phyloP scores from a whole-genome alignment of 2,329 filamentous ascomycete species.

The Pseudocercospora musae region DNA sequence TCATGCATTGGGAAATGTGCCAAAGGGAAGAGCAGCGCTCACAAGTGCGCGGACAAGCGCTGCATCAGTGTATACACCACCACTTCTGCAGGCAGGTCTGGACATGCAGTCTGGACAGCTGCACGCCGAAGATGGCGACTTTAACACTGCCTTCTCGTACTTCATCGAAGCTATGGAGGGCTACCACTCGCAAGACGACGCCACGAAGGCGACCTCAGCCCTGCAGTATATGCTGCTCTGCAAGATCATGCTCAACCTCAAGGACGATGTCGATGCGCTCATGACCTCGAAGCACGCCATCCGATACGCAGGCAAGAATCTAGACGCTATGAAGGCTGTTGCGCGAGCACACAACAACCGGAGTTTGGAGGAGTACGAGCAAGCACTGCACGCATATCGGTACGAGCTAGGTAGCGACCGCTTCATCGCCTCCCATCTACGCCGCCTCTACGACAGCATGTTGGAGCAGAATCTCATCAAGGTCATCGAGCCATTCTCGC shows the following conservation, averaged over 20 bases:
- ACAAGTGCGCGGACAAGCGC: conserved; percentile 93
- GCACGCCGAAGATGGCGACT: conserved; percentile 97
- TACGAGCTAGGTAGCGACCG: conserved; percentile 91
- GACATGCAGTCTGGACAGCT: conserved; percentile 99
- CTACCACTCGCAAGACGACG: conserved; percentile 89
- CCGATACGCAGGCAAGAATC: conserved; percentile 90
- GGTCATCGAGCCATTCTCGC: conserved; percentile 97
- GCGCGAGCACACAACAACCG: conserved; percentile 93
- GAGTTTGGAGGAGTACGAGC: conserved; percentile 95
- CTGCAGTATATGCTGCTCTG: conserved; percentile 99
- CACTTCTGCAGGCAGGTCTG: conserved; percentile 87
- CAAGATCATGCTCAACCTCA: conserved; percentile 99
- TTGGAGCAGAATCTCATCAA: conserved; percentile 99
- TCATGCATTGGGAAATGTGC: conserved; percentile 92
- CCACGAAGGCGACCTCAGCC: conserved; percentile 85
- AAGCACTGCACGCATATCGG: conserved; percentile 81
- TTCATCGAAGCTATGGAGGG: conserved; percentile 99
- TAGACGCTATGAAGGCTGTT: conserved; percentile 99
- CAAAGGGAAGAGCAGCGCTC: conserved; percentile 90
- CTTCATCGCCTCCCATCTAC: conserved; percentile 96
- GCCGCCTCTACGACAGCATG: conserved; percentile 95
- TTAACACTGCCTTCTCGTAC: conserved; percentile 98
- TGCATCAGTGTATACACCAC: conserved; percentile 94
- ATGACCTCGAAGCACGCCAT: conserved; percentile 95
- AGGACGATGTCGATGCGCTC: conserved; percentile 91